phyloP scores from a whole-genome alignment of 2,329 filamentous ascomycete genomes.

The Lachnum nothofagi region DNA sequence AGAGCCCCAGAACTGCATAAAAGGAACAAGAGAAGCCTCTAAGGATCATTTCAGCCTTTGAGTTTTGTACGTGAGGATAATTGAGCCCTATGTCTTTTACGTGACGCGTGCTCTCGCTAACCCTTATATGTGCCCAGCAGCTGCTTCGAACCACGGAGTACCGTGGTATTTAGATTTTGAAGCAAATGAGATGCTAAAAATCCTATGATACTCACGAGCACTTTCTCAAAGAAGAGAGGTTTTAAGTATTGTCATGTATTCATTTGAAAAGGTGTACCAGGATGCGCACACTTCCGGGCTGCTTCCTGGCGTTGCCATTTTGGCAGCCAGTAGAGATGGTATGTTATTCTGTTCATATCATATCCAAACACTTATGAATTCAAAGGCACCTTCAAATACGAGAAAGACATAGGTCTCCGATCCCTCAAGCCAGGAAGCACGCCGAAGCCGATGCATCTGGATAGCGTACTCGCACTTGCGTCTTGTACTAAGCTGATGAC shows the following conservation, averaged over 20 bases:
- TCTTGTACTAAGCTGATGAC: slow-evolving; percentile 54
- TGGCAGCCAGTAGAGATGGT: not conserved
- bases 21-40: no score
- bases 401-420: slow-evolving; percentile 31
- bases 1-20: no score
- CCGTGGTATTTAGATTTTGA: no score
- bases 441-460: slow-evolving; percentile 48
- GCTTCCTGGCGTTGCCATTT: not conserved
- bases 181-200: no score
- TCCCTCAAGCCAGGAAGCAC: slow-evolving; percentile 44
- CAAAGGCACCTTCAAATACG: slow-evolving; percentile 35
- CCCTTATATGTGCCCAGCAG: no score
- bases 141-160: no score
- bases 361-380: not conserved
- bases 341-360: not conserved
- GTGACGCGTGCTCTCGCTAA: no score
- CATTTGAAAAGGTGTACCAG: not conserved
- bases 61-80: no score
- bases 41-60: no score
- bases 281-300: not conserved
- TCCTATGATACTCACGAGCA: no score
- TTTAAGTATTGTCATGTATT: not conserved
- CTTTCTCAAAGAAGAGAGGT: not conserved
- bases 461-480: slow-evolving; percentile 44
- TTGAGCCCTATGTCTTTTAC: no score